phyloP scores from a whole-genome alignment of 306 rosid genomes.

The Cucurbita argyrosperma region DNA sequence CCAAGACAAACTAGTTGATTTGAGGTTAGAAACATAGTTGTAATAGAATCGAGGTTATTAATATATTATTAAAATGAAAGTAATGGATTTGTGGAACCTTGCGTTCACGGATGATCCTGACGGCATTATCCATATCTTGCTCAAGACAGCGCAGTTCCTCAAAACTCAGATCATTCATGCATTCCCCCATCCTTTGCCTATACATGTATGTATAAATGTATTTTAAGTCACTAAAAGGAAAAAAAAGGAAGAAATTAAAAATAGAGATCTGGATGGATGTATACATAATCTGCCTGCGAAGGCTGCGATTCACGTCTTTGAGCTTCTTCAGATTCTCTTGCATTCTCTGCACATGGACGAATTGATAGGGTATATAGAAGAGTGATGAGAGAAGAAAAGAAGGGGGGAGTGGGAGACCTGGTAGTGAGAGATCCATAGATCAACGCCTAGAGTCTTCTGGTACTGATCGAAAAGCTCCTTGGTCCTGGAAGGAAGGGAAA shows the following conservation, averaged over 20 bases:
- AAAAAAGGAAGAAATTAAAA: not conserved
- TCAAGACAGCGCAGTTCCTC: constrained; percentile 44
- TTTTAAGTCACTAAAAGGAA: not conserved
- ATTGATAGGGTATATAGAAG: no score
- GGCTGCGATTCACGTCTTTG: constrained; percentile 48
- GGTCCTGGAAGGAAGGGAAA: constrained; percentile 15
- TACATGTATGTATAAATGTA: not conserved
- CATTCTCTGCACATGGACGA: constrained; percentile 32
- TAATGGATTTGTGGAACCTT: constrained; percentile 25
- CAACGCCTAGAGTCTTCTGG: constrained; percentile 36
- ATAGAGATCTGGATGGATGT: not conserved
- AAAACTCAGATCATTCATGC: constrained; percentile 38
- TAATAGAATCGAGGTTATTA: not conserved
- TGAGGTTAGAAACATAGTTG: not conserved
- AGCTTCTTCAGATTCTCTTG: constrained; percentile 49
- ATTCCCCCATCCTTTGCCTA: constrained; percentile 73
- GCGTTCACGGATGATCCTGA: constrained; percentile 41
- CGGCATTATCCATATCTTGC: constrained; percentile 48
- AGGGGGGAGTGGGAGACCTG: constrained; percentile 24
- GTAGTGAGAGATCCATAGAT: constrained; percentile 69
- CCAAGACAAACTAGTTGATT: not conserved
- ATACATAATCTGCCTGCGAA: constrained; percentile 63
- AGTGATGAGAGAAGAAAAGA: no score
- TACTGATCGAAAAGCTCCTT: constrained; percentile 66
- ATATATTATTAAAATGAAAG: no score